Percentiles rank a stretch among this genome's conserved stretches.
These are phyloP conservation scores for Coniella lustricola DNA, from an alignment of 2,329 filamentous ascomycete genomes.

Conservation along the genomic window DNA sequence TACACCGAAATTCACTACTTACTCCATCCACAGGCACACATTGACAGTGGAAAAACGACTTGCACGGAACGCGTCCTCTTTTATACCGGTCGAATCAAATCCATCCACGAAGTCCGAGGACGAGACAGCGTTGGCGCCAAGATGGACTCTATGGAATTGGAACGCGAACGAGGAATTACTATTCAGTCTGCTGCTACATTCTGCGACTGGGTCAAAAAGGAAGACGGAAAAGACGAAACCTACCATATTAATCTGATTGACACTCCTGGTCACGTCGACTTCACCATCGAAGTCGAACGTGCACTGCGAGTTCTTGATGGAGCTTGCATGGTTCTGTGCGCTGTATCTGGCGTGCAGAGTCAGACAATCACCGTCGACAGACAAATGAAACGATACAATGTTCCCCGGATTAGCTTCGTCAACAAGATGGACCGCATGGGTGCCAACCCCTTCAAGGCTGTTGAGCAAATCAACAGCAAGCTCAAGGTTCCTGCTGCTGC, in stretches of 20 bases:
- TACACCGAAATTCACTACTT: no score
- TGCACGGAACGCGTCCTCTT: constrained; percentile 93
- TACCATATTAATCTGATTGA: constrained; percentile 99
- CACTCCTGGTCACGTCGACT: constrained; percentile 97
- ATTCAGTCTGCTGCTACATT: constrained; percentile 98
- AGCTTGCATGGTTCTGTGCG: constrained; percentile 96
- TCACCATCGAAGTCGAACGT: constrained; percentile 97
- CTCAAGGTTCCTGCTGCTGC: constrained; percentile 89
- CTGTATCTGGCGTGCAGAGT: constrained; percentile 92
- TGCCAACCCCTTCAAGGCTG: constrained; percentile 93
- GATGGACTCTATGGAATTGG: constrained; percentile 99
- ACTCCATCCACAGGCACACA: constrained; percentile 63
- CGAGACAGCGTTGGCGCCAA: constrained; percentile 95
- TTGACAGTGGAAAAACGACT: constrained; percentile 97
- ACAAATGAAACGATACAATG: constrained; percentile 97
- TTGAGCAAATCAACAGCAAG: constrained; percentile 97
- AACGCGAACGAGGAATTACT: constrained; percentile 97
- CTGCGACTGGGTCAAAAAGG: constrained; percentile 89
- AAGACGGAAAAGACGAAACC: constrained; percentile 75
- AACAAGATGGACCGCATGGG: constrained; percentile 99
- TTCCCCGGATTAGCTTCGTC: constrained; percentile 90
- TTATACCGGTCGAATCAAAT: constrained; percentile 94
- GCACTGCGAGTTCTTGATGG: constrained; percentile 91
- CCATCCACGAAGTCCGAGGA: constrained; percentile 93
- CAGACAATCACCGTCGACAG: constrained; percentile 98